Percentiles rank a stretch among this genome's conserved stretches.
Conservation (phyloP, 306 rosid genomes). For the Luffa acutangula region DNA sequence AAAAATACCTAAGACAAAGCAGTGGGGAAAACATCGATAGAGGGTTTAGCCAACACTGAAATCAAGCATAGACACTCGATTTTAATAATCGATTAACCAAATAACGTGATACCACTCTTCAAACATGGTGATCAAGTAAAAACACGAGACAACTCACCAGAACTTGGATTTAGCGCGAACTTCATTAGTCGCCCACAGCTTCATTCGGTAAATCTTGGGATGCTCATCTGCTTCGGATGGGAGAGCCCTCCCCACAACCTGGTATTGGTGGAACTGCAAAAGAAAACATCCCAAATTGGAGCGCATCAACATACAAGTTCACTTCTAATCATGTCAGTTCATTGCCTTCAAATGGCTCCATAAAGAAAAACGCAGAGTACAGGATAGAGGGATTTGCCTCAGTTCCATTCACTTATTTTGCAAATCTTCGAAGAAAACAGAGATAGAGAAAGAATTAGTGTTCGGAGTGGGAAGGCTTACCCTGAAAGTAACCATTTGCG, state of each 20-base stretch:
- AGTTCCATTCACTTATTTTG: background rate
- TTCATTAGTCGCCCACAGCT: slow-evolving; percentile 91
- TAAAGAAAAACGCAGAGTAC: background rate
- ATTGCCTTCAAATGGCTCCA: background rate
- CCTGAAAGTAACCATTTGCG: slow-evolving; percentile 5
- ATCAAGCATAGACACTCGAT: background rate
- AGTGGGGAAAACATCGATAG: background rate
- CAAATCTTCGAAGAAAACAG: background rate
- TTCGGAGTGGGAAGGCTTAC: background rate
- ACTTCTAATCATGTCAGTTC: background rate
- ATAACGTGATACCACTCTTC: background rate
- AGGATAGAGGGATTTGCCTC: background rate
- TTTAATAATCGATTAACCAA: background rate
- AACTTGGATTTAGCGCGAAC: slow-evolving; percentile 95
- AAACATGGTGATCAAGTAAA: background rate
- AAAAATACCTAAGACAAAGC: slow-evolving; percentile 49
- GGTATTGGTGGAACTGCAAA: slow-evolving; percentile 78
- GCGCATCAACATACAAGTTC: too few species aligned
- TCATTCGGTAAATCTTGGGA: slow-evolving; percentile 86
- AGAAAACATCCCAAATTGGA: background rate
- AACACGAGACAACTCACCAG: slow-evolving; percentile 35
- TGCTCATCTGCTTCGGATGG: slow-evolving; percentile 65
- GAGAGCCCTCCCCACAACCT: slow-evolving; percentile 85
- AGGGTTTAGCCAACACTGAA: background rate
- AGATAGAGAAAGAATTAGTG: background rate